phyloP scores from a whole-genome alignment of 169 alveolate species.

The Theileria annulata region DNA sequence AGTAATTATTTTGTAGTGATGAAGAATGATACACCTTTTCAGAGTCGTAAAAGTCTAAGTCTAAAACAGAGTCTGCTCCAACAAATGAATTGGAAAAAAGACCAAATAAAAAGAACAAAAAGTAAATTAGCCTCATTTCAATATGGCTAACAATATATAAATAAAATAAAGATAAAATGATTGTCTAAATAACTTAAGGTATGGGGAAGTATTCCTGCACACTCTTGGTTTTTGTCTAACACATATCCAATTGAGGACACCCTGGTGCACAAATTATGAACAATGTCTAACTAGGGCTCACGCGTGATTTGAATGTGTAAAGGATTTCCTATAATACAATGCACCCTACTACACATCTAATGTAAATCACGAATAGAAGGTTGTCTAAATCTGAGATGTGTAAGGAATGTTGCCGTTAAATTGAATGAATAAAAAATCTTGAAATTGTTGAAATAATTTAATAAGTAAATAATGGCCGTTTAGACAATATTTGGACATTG shows the following conservation, averaged over 20 bases:
- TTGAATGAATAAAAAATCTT: neutral
- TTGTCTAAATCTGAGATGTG: neutral
- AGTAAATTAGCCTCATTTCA: conserved; percentile 11
- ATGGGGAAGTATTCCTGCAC: conserved; percentile 10
- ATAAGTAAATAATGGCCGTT: neutral
- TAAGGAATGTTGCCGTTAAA: neutral
- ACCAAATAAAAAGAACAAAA: neutral
- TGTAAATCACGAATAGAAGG: neutral
- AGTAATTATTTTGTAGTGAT: neutral
- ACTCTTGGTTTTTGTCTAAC: neutral
- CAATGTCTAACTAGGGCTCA: neutral
- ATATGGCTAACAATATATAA: conserved; percentile 4
- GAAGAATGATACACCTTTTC: neutral
- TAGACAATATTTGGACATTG: neutral
- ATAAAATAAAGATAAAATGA: neutral
- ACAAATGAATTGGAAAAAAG: neutral
- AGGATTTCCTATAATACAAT: neutral
- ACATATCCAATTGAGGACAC: neutral
- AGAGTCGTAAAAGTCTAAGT: conserved; percentile 4
- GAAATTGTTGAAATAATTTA: neutral
- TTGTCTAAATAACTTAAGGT: neutral
- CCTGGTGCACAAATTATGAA: conserved; percentile 1
- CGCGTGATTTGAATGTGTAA: neutral
- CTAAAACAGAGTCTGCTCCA: neutral
- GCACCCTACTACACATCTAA: conserved; percentile 8